Conservation (phyloP, 2,329 filamentous ascomycete genomes). For the Phaeosphaeriaceae sp. region DNA sequence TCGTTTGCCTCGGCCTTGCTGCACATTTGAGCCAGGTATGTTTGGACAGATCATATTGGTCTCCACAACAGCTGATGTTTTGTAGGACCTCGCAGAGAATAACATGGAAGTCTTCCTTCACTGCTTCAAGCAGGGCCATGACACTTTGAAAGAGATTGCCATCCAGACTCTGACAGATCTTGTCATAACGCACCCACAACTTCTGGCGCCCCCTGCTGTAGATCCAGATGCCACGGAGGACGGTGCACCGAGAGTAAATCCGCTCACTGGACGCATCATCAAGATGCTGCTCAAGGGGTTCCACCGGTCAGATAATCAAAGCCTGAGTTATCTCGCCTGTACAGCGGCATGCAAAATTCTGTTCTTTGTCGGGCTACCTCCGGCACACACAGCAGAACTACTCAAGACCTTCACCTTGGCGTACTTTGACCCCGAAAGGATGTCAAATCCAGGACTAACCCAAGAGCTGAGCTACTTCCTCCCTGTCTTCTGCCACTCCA, state of each 20-base stretch:
- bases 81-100: slow-evolving; percentile 80
- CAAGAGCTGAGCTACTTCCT: slow-evolving; percentile 93
- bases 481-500: slow-evolving; percentile 90
- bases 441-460: slow-evolving; percentile 79
- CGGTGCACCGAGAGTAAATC: slow-evolving; percentile 34
- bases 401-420: slow-evolving; percentile 82
- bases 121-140: slow-evolving; percentile 92
- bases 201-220: slow-evolving; percentile 67
- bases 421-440: slow-evolving; percentile 88
- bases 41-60: neutral
- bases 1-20: slow-evolving; percentile 89
- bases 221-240: slow-evolving; percentile 51
- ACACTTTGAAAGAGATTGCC: slow-evolving; percentile 86
- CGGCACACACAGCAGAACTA: slow-evolving; percentile 65
- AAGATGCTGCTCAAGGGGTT: slow-evolving; percentile 88
- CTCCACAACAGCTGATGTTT: slow-evolving; percentile 5
- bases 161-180: slow-evolving; percentile 94
- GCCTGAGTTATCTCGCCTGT: slow-evolving; percentile 82
- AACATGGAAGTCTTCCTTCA: slow-evolving; percentile 94
- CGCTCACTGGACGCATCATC: slow-evolving; percentile 68
- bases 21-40: slow-evolving; percentile 82
- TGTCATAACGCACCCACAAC: slow-evolving; percentile 83
- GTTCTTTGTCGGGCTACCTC: slow-evolving; percentile 73
- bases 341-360: slow-evolving; percentile 86
- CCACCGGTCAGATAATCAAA: slow-evolving; percentile 64